phyloP scores from a whole-genome alignment of 192 early-diverging fungal species.

The Martensiomyces pterosporus region DNA sequence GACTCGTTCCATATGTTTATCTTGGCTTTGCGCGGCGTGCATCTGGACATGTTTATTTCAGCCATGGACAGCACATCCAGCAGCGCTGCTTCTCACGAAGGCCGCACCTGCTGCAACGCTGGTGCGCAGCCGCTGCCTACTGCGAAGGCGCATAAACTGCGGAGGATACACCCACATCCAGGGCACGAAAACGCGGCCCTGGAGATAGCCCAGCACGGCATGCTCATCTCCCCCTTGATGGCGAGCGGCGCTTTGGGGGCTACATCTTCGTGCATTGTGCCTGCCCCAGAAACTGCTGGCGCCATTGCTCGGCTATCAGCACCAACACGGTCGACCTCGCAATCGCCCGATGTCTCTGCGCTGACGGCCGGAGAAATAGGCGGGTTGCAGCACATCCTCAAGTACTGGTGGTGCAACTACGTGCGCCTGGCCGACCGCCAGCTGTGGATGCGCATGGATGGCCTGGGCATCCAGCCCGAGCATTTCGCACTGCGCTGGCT shows the following conservation, averaged over 20 bases:
- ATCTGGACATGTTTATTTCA: conserved; percentile 77
- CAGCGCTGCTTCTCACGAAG: too few relatives aligned
- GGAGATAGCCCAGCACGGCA: neutral
- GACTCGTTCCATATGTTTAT: conserved; percentile 77
- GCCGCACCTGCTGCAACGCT: conserved; percentile 53
- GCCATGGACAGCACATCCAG: conserved; percentile 57
- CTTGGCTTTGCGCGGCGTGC: conserved; percentile 59
- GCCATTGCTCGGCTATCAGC: too few relatives aligned
- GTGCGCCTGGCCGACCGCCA: conserved; percentile 56
- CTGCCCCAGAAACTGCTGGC: too few relatives aligned
- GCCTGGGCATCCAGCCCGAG: conserved; percentile 62
- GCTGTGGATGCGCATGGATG: conserved; percentile 59
- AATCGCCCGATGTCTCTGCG: neutral
- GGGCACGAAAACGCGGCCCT: neutral
- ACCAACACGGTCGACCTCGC: neutral
- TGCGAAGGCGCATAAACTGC: too few relatives aligned
- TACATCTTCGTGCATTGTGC: too few relatives aligned
- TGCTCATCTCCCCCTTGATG: neutral
- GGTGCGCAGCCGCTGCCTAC: too few relatives aligned
- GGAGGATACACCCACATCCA: too few relatives aligned
- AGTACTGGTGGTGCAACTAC: conserved; percentile 45
- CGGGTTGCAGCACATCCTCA: conserved; percentile 8
- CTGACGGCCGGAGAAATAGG: neutral
- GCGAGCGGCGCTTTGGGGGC: neutral
- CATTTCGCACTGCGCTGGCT: conserved; percentile 84